A percentile compares a stretch with the other conserved stretches of the same genome.
These are phyloP conservation scores for Ogataea corticis DNA, from an alignment of 805 yeast species.

Conservation along the genomic window DNA sequence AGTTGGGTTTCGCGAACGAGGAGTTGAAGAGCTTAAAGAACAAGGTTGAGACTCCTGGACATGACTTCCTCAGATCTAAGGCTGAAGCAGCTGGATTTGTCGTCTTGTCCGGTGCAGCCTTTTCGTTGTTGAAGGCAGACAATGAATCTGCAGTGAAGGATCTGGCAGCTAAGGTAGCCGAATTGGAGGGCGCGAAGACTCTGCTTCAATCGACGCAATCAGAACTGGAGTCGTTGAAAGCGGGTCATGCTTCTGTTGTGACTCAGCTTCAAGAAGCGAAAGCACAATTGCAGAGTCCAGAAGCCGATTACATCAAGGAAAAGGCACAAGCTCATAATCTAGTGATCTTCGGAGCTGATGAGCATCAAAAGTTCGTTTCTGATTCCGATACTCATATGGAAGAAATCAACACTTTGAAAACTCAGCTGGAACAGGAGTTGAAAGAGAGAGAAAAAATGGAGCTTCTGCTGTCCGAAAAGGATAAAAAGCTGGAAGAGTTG, in stretches of 20 bases:
- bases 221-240: not conserved
- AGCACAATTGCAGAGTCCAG: not conserved
- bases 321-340: not conserved
- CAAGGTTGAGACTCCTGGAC: constrained; percentile 20
- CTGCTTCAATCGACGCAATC: not conserved
- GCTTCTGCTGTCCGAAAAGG: not conserved
- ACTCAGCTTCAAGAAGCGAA: not conserved
- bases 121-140: not conserved
- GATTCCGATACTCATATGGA: not conserved
- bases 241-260: not conserved
- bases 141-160: not conserved
- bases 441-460: not conserved
- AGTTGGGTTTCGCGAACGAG: constrained; percentile 13
- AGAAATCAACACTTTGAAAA: not conserved
- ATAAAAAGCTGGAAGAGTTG: not conserved
- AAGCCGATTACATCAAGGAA: not conserved
- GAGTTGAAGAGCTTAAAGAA: constrained; percentile 20
- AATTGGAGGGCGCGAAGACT: not conserved
- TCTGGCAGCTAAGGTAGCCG: not conserved
- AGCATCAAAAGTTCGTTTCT: not conserved
- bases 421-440: not conserved
- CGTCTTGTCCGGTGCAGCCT: constrained; percentile 13
- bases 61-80: constrained; percentile 25
- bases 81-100: constrained; percentile 17
- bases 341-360: not conserved